Conservation (phyloP, 768 basidiomycete genomes). For the Podaxis sp. region DNA sequence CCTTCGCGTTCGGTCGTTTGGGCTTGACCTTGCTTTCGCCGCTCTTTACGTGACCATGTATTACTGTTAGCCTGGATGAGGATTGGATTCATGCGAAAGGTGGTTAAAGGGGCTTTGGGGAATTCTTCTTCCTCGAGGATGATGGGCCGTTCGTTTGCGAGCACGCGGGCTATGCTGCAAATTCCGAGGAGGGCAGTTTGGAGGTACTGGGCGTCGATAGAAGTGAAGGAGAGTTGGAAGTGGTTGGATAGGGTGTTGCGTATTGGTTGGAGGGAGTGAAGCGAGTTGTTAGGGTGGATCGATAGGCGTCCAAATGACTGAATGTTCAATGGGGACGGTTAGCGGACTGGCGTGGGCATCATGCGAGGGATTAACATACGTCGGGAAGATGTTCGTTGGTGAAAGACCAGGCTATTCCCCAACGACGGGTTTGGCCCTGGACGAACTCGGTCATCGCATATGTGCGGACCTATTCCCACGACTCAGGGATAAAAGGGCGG, state of each 20-base stretch:
- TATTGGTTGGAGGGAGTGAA: constrained; percentile 55
- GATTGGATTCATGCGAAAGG: constrained; percentile 13
- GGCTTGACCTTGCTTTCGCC: constrained; percentile 43
- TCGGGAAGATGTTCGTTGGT: constrained; percentile 66
- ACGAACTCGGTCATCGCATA: constrained; percentile 83
- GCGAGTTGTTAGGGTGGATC: constrained; percentile 33
- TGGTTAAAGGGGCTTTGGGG: not conserved
- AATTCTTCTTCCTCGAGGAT: constrained; percentile 10
- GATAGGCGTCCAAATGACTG: constrained; percentile 29
- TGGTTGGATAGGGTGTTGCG: constrained; percentile 56
- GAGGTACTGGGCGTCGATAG: constrained; percentile 1
- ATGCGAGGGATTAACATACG: constrained; percentile 44
- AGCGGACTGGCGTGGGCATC: not conserved
- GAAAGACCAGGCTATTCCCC: constrained; percentile 90
- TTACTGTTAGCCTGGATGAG: constrained; percentile 25
- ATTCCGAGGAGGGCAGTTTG: constrained; percentile 5
- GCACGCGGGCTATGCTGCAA: not conserved
- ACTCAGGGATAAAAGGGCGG: not conserved
- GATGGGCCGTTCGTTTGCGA: constrained; percentile 5
- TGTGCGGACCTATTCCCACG: constrained; percentile 65
- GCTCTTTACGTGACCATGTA: constrained; percentile 66
- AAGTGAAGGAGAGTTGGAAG: constrained; percentile 20
- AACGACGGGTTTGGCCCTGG: constrained; percentile 88
- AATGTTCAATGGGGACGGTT: not conserved
- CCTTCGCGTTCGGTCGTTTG: constrained; percentile 18